Evolutionary conservation across 2,329 filamentous ascomycete genomes (phyloP).

Genomic region (Aspergillus japonicus): DNA sequence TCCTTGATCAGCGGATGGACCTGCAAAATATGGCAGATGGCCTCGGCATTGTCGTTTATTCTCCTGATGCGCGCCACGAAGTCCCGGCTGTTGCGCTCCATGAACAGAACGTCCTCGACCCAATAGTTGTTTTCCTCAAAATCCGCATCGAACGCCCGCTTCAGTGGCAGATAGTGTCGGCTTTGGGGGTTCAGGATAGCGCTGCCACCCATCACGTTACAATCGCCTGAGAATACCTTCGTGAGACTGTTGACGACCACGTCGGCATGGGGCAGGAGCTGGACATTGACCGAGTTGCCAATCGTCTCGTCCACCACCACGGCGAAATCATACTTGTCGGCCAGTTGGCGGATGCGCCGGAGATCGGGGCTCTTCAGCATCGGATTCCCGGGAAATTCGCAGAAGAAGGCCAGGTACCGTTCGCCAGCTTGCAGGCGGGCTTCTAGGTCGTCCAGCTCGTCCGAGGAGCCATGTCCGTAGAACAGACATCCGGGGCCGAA

Average conservation of each 20-base stretch:
- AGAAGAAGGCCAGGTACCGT: constrained; percentile 1
- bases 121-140: not conserved
- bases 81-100: constrained; percentile 2
- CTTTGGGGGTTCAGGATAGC: not conserved
- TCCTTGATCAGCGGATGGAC: not conserved
- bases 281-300: not conserved
- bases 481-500: not conserved
- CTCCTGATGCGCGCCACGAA: not conserved
- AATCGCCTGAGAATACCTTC: constrained; percentile 6
- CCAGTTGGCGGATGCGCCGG: not conserved
- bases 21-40: not conserved
- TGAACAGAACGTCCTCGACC: not conserved
- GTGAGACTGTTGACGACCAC: constrained; percentile 3
- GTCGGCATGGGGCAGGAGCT: constrained; percentile 1
- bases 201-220: constrained; percentile 8
- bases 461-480: not conserved
- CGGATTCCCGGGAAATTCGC: constrained; percentile 3
- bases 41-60: not conserved
- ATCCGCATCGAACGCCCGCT: not conserved
- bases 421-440: not conserved
- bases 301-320: constrained; percentile 7
- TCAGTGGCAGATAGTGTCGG: not conserved
- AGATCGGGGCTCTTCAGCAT: not conserved
- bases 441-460: not conserved
- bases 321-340: not conserved